Percentiles rank a stretch among this genome's conserved stretches.
phyloP scores from a whole-genome alignment of 1,284 basidiomycete species.

The Paramarasmius palmivorus region DNA sequence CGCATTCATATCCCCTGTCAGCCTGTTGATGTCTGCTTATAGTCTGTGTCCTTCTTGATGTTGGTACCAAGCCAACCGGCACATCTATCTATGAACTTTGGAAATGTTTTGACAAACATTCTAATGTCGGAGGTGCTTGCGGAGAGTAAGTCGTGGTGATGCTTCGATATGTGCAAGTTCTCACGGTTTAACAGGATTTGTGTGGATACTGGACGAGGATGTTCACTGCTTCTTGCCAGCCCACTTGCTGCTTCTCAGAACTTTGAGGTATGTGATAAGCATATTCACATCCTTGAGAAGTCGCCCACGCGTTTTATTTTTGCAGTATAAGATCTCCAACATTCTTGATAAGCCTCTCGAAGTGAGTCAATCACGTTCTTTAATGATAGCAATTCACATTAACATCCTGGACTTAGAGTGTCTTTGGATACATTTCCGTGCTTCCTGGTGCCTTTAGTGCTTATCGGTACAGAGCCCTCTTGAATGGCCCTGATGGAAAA shows the following conservation, averaged over 20 bases:
- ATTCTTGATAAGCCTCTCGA: conserved; percentile 92
- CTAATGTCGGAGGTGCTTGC: conserved; percentile 92
- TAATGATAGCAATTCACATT: conserved; percentile 2
- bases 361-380: conserved; percentile 33
- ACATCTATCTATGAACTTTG: conserved; percentile 95
- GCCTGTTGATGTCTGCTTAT: conserved; percentile 8
- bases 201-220: conserved; percentile 80
- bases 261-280: conserved; percentile 61
- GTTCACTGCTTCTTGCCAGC: conserved; percentile 78
- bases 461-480: conserved; percentile 85
- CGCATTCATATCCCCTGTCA: conserved; percentile 2
- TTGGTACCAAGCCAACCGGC: conserved; percentile 91
- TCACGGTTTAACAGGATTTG: conserved; percentile 60
- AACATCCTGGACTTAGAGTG: conserved; percentile 50
- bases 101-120: conserved; percentile 94
- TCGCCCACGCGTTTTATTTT: conserved; percentile 11
- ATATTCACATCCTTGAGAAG: background rate
- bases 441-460: conserved; percentile 91
- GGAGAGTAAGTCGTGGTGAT: conserved; percentile 67
- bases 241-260: conserved; percentile 92
- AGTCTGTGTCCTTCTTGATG: conserved; percentile 88
- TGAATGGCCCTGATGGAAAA: conserved; percentile 79
- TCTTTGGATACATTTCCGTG: conserved; percentile 91
- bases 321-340: conserved; percentile 88
- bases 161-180: background rate